Evolutionary conservation across 2,329 filamentous ascomycete species (phyloP).

Genomic region (Aspergillus terreus): DNA sequence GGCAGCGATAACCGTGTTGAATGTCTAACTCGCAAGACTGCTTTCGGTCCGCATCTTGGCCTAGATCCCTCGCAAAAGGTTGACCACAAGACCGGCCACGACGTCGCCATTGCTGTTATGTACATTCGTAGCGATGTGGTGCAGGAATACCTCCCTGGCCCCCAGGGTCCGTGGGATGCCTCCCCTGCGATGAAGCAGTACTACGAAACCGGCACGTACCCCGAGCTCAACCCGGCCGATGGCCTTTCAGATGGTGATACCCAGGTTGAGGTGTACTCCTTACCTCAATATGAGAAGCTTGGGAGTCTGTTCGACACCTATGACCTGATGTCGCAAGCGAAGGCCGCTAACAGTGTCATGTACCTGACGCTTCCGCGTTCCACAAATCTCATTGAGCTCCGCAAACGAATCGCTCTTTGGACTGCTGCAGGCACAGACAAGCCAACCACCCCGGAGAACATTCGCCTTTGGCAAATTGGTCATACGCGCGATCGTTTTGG

Average conservation of each 20-base stretch:
- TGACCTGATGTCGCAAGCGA: conserved; percentile 39
- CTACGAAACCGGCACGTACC: conserved; percentile 29
- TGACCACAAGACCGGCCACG: conserved; percentile 41
- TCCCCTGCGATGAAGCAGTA: conserved; percentile 40
- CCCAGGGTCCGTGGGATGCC: conserved; percentile 47
- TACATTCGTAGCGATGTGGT: conserved; percentile 53
- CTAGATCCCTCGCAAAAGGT: conserved; percentile 38
- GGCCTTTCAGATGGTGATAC: conserved; percentile 21
- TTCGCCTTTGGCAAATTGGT: conserved; percentile 41
- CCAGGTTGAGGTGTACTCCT: conserved; percentile 39
- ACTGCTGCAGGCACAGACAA: conserved; percentile 23
- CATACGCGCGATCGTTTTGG: conserved; percentile 29
- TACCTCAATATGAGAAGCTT: conserved; percentile 30
- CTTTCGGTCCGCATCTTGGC: conserved; percentile 51
- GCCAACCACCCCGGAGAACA: conserved; percentile 26
- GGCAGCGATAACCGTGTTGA: conserved; percentile 54
- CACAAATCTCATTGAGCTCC: conserved; percentile 33
- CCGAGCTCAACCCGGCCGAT: conserved; percentile 7
- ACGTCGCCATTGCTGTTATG: conserved; percentile 54
- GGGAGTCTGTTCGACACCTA: conserved; percentile 42
- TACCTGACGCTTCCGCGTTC: conserved; percentile 33
- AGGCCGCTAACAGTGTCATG: conserved; percentile 30
- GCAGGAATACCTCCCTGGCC: conserved; percentile 38
- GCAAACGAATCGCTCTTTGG: conserved; percentile 33
- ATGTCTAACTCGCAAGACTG: conserved; percentile 55